phyloP scores from a whole-genome alignment of 1,139 yeast genomes.

The Lodderomyces parapsilosis region DNA sequence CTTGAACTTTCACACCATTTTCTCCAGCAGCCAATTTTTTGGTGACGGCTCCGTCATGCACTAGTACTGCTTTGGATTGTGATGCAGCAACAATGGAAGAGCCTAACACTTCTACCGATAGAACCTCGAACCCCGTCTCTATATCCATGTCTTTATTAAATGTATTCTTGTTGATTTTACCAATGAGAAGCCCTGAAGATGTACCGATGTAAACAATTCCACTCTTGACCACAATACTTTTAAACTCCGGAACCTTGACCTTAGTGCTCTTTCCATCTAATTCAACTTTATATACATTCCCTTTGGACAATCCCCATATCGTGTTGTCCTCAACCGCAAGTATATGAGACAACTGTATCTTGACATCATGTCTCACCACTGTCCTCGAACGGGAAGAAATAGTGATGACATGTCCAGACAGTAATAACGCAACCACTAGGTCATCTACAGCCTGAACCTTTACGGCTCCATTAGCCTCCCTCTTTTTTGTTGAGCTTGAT shows the following conservation, averaged over 20 bases:
- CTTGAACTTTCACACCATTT: background rate
- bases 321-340: background rate
- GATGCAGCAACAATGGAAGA: background rate
- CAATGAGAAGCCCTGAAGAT: constrained; percentile 3
- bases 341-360: background rate
- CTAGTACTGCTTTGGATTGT: constrained; percentile 2
- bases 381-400: background rate
- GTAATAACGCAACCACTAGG: background rate
- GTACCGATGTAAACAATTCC: constrained; percentile 6
- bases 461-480: constrained; percentile 11
- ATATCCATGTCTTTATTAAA: constrained; percentile 8
- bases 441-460: background rate
- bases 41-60: background rate
- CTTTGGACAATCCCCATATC: constrained; percentile 1
- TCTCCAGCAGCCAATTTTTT: background rate
- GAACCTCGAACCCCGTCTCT: constrained; percentile 1
- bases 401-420: background rate
- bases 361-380: background rate
- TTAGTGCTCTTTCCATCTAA: constrained; percentile 4
- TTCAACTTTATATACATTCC: constrained; percentile 5
- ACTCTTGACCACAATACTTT: background rate
- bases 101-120: background rate
- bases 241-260: constrained; percentile 5
- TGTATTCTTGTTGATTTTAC: constrained; percentile 8
- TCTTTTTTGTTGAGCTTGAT: constrained; percentile 12